Conservation (phyloP, 2,329 filamentous ascomycete species). For the Curvularia eragrostidis region DNA sequence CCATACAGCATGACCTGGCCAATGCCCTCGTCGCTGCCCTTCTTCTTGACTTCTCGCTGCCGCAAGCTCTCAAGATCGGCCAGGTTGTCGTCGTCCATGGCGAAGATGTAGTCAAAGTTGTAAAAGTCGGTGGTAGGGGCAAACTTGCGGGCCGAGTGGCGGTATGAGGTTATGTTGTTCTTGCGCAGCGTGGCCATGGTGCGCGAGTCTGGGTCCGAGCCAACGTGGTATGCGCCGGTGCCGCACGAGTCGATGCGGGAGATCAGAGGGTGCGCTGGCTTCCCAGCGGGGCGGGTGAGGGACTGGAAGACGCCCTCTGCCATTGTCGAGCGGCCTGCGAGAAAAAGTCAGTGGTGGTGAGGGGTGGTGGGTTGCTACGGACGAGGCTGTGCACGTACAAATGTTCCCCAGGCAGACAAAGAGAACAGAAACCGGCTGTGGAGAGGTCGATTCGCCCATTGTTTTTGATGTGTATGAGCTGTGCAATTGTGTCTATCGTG, state of each 20-base stretch:
- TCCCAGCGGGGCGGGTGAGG: slow-evolving; percentile 65
- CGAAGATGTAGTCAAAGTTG: slow-evolving; percentile 90
- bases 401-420: slow-evolving; percentile 99
- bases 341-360: not conserved
- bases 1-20: slow-evolving; percentile 81
- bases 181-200: slow-evolving; percentile 79
- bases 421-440: slow-evolving; percentile 70
- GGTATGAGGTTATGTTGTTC: slow-evolving; percentile 78
- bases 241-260: slow-evolving; percentile 83
- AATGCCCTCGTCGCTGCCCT: slow-evolving; percentile 46
- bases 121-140: slow-evolving; percentile 73
- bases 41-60: slow-evolving; percentile 56
- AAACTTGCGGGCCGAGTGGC: slow-evolving; percentile 78
- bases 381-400: slow-evolving; percentile 58
- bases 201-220: slow-evolving; percentile 77
- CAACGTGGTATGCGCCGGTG: slow-evolving; percentile 85
- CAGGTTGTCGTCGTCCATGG: slow-evolving; percentile 89
- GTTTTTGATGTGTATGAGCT: not conserved
- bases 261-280: slow-evolving; percentile 59
- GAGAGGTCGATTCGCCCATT: slow-evolving; percentile 18
- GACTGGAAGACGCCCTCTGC: slow-evolving; percentile 90
- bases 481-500: not conserved
- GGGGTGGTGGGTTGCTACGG: not conserved
- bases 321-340: slow-evolving; percentile 79
- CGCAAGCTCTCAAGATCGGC: slow-evolving; percentile 69